phyloP scores from a whole-genome alignment of 2,329 filamentous ascomycete species.

The Aspergillus fischeri region DNA sequence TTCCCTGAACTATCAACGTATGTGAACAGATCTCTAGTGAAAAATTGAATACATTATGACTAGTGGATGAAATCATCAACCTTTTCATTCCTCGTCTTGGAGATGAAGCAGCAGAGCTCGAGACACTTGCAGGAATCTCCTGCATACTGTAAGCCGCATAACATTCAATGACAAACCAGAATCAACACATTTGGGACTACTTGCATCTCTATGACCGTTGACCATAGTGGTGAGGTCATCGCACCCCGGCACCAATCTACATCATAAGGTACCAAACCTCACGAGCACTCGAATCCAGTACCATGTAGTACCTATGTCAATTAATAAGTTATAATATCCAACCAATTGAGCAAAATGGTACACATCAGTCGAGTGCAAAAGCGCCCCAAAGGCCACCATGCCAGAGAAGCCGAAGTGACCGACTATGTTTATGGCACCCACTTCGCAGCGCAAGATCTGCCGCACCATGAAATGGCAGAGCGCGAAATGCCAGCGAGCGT shows the following conservation, averaged over 20 bases:
- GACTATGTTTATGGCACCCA: constrained; percentile 78
- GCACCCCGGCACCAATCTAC: background rate
- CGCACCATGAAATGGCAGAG: constrained; percentile 79
- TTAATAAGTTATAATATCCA: background rate
- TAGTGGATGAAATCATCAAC: no score
- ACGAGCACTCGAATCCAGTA: background rate
- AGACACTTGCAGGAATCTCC: no score
- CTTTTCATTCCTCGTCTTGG: no score
- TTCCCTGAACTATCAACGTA: no score
- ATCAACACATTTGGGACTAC: no score
- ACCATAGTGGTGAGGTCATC: constrained; percentile 3
- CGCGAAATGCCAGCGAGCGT: constrained; percentile 76
- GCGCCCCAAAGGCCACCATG: constrained; percentile 7
- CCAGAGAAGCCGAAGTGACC: constrained; percentile 32
- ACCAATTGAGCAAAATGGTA: constrained; percentile 27
- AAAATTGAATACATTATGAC: no score
- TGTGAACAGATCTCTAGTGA: no score
- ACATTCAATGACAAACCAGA: no score
- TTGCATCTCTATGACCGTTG: background rate
- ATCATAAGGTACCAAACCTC: background rate
- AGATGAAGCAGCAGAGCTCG: no score
- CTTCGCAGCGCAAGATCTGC: constrained; percentile 77
- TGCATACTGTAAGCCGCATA: no score
- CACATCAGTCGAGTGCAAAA: constrained; percentile 38
- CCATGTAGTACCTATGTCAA: background rate